Evolutionary conservation across 169 alveolate genomes (phyloP).

Genomic region (Plasmodium coatneyi): DNA sequence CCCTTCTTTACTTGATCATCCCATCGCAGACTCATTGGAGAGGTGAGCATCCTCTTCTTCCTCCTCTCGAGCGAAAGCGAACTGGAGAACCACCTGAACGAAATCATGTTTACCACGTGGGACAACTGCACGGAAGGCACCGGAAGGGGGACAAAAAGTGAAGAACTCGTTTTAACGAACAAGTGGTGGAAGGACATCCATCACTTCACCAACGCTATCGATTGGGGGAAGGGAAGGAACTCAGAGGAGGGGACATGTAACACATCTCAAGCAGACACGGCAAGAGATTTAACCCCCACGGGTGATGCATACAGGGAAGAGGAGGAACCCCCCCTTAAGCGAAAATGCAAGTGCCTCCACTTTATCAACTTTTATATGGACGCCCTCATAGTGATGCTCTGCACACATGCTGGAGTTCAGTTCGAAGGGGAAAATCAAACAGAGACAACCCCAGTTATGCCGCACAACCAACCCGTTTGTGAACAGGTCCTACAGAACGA

Average conservation of each 20-base stretch:
- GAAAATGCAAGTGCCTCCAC: constrained; percentile 25
- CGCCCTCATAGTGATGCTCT: background rate
- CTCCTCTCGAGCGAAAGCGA: background rate
- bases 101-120: background rate
- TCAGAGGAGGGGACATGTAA: background rate
- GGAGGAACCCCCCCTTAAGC: background rate
- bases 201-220: background rate
- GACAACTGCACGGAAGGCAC: background rate
- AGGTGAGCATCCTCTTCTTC: constrained; percentile 16
- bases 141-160: background rate
- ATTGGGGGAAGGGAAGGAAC: background rate
- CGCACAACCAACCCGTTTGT: background rate
- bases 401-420: background rate
- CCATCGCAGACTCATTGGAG: constrained; percentile 16
- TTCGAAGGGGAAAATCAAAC: background rate
- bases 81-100: constrained; percentile 7
- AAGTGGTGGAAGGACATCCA: constrained; percentile 32
- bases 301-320: background rate
- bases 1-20: background rate
- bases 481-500: background rate
- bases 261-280: background rate
- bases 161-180: background rate
- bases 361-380: constrained; percentile 36
- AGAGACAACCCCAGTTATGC: background rate
- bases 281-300: background rate